Evolutionary conservation across 176 grass and related monocot genomes (phyloP), one percentile per base, ranked within the genome.

Genomic region (Ampelocalamus luodianensis): DNA sequence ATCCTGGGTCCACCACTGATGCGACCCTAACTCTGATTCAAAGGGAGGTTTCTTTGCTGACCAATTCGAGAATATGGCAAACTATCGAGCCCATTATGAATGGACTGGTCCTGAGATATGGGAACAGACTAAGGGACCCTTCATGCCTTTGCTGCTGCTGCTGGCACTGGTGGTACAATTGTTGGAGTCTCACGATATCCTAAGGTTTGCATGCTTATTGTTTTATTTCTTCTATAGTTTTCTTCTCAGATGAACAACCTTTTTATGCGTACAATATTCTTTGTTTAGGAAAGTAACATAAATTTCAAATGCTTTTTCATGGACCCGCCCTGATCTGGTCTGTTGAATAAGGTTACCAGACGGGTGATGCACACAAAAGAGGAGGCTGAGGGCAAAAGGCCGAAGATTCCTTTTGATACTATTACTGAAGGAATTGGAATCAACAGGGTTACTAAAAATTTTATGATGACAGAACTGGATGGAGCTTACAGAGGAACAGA

Each of bases 381-480:
- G 83, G 96, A 98, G 82, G 91, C 96, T 48, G 96, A 98, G 84
- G 93, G 96, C 0, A 92, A 92, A 72, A 91, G 96, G 81, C 90
- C 96, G 45, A 98, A 94, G 88, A 92, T 96, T 82, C 96, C 96
- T 79, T 98, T 98, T 53, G 96, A 96, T 63, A 98, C 96, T 70
- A 82, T 98, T 65, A 98, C 96, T 24, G 93, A 98, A 98, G 96
- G 96, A 73, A 96, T 98, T 17, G 93, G 96, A 83, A 98, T 98
- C 75, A 98, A 98, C 83, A 93, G 96, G 86, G 74, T 98, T 23
- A 96, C 93, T 51, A 87, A 71, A 81, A 98, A 95, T 87, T 94
- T 98, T 86, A 90, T 93, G 90, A 92, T 96, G 96, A 88, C 93
- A 1, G 85, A 95, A 79, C 70, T 98, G 55, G 96, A 95, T 92